A percentile compares a stretch with the other conserved stretches of the same genome.
phyloP scores from a whole-genome alignment of 2,329 filamentous ascomycete species.

The Xylaria hypoxylon region DNA sequence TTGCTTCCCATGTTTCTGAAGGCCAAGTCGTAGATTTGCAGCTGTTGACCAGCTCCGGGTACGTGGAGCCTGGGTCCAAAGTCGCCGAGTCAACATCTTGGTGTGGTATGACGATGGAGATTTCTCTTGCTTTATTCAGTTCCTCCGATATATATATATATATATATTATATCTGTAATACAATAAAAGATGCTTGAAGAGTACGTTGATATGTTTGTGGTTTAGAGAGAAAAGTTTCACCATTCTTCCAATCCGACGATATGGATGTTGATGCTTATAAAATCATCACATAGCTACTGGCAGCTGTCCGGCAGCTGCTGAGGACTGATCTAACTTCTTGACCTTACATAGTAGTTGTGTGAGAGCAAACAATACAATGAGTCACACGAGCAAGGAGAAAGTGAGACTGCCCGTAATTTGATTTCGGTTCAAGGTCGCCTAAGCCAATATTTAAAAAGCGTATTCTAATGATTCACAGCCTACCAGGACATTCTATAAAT shows the following conservation, averaged over 20 bases:
- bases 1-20: neutral
- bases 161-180: too few species aligned
- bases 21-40: neutral
- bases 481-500: neutral
- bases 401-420: too few species aligned
- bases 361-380: too few species aligned
- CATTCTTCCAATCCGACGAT: too few species aligned
- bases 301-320: conserved; percentile 12
- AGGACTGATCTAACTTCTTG: too few species aligned
- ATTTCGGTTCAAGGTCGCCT: too few species aligned
- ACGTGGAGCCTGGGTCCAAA: neutral
- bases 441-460: too few species aligned
- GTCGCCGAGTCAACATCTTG: conserved; percentile 20
- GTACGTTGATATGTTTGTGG: too few species aligned
- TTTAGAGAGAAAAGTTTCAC: neutral
- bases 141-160: too few species aligned
- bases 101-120: neutral
- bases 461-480: neutral
- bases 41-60: neutral
- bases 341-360: too few species aligned
- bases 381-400: too few species aligned
- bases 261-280: neutral
- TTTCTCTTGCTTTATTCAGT: neutral
- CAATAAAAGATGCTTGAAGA: too few species aligned
- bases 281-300: neutral